These are phyloP conservation scores for Pyrus pyrifolia DNA, from an alignment of 306 rosid species.

Conservation along the genomic window DNA sequence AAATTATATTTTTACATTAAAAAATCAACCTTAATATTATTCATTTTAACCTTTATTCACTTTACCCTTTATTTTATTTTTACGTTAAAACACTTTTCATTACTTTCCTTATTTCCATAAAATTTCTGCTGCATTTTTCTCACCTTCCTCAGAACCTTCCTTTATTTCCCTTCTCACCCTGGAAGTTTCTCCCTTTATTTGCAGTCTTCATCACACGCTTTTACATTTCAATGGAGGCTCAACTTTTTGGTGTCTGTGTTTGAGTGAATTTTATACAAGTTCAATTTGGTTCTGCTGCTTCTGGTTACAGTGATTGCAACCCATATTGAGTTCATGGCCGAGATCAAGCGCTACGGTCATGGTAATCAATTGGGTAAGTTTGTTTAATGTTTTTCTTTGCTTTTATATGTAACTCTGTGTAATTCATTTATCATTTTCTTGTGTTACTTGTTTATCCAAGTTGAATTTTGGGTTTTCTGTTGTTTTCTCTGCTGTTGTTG, in stretches of 20 bases:
- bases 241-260: neutral
- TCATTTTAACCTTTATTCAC: no score
- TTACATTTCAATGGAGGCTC: neutral
- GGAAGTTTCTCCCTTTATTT: neutral
- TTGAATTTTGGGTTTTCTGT: neutral
- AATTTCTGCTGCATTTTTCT: neutral
- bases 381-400: neutral
- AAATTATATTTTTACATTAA: no score
- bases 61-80: no score
- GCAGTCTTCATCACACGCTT: neutral
- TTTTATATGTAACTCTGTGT: neutral
- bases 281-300: neutral
- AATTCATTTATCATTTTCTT: neutral
- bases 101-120: neutral
- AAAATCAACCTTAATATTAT: no score
- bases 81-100: no score
- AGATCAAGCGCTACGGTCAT: conserved; percentile 27
- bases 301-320: neutral
- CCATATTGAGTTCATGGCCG: conserved; percentile 31
- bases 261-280: neutral
- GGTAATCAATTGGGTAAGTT: conserved; percentile 32
- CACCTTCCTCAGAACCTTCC: conserved; percentile 21
- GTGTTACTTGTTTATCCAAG: neutral
- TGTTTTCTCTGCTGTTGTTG: neutral
- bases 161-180: neutral